Base-by-base conservation (phyloP, 768 basidiomycete genomes). In the Dacryopinax primogenitus region DNA sequence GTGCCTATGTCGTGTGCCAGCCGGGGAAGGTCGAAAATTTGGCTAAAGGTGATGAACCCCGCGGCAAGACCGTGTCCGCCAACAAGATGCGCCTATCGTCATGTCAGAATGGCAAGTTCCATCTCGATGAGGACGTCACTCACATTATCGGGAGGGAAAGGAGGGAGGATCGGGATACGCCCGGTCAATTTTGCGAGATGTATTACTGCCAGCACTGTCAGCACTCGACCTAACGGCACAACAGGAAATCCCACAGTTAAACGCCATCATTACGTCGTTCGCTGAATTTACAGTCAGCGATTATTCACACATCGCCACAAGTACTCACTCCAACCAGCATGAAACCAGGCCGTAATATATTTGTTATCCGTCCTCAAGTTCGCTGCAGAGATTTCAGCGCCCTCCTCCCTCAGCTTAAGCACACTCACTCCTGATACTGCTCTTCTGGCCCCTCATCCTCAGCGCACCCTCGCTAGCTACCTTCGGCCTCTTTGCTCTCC, bases 241-340 rank as follows among this genome's bases (percentile, higher is more conserved):
- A 34, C n/a, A 21, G 18, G 33, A 32, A n/a, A 1, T 36, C 68
- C 13, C 11, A 68, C 68, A 45, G 32, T 68, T 68, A 26, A 64
- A 62, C 15, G 66, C 68, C 68, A 68, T 68, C 66, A 68, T 68
- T 16, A 68, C 68, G 26, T 68, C 68, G 64, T 68, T 68, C n/a
- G 68, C 67, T 68, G 37, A 7, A n/a, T 13, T 26, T 34, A 28
- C 4, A 33, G 44, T 51, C 39, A 41, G 45, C 45, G 23, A 7
- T 15, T 7, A 12, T 13, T 21, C 11, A 11, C 11, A n/a, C 11
- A 39, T 39, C 37, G n/a, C 37, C n/a, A 39, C n/a, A 47, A 26
- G 6, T 23, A 47, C 45, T 21, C 45, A 47, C 45, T 58, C 51
- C 51, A 58, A 15, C 51, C 51, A 15, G 51, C 51, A 30, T 58